Evolutionary conservation across 768 basidiomycete genomes (phyloP), one percentile per base, ranked within the genome.

Genomic region (Agaricus blazei): DNA sequence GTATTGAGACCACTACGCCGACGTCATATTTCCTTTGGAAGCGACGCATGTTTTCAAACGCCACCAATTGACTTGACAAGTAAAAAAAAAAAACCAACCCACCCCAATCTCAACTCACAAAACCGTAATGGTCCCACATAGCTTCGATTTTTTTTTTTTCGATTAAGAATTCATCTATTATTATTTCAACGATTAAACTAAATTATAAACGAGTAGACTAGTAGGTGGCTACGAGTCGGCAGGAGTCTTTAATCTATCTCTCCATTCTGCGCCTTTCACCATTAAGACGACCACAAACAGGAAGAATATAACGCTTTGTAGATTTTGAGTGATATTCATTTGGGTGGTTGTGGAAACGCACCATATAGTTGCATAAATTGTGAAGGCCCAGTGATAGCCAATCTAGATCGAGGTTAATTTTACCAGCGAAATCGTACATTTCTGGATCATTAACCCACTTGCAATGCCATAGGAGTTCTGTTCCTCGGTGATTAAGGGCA

Each of bases 361-460:
- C 71, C 71, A 71, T 52, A 73, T 70, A 3, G 36, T 60, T 29
- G 68, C 63, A 60, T 71, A 73, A 27, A 73, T 66, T 3, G 65
- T 65, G 43, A 73, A 73, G n/a, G 69, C 68, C 68, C 67, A 71
- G 36, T 73, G 62, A 47, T 65, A 73, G 11, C 71, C 70, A 46
- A 73, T 67, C 68, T 70, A 42, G 24, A 41, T 37, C 34, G 26
- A 41, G 36, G 14, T 23, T 7, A 9, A 19, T 19, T 19, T 19
- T 19, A 48, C n/a, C 44, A 7, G 4, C 14, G 15, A 19, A 41
- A 27, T 31, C 48, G 4, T 26, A 28, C n/a, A 19, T 19, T 19
- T 19, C 44, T 38, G 42, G 23, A 24, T 23, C 12, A 15, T 15
- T 5, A 15, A 45, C 49, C 38, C 54, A 72, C 70, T 52, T 64